Conservation (phyloP, 208 protist species). For the Naegleria fowleri region DNA sequence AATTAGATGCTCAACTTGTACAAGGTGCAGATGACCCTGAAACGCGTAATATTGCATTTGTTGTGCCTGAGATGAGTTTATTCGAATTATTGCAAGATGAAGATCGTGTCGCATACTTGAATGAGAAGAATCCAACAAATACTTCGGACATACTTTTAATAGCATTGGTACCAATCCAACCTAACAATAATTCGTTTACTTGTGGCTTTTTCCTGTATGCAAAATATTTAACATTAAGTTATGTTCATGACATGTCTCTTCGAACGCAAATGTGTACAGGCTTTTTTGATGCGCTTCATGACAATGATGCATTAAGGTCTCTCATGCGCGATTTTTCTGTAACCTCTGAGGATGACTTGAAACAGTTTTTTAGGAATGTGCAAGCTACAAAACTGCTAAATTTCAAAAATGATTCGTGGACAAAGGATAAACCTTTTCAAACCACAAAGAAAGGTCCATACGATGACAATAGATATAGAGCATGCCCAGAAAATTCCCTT, state of each 20-base stretch:
- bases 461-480: neutral
- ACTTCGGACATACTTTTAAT: neutral
- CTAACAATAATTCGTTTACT: neutral
- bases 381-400: neutral
- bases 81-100: neutral
- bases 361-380: neutral
- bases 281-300: neutral
- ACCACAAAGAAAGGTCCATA: neutral
- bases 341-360: neutral
- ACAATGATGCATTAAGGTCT: neutral
- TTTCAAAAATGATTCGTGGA: neutral
- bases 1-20: neutral
- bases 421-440: neutral
- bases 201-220: neutral
- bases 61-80: neutral
- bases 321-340: neutral
- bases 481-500: neutral
- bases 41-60: neutral
- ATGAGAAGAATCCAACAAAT: neutral
- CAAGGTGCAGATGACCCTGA: neutral
- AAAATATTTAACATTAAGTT: neutral
- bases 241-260: neutral
- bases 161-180: neutral
- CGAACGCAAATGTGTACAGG: neutral
- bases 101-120: neutral